Base-by-base conservation (phyloP, 805 yeast genomes). In the Blastobotrys americana region DNA sequence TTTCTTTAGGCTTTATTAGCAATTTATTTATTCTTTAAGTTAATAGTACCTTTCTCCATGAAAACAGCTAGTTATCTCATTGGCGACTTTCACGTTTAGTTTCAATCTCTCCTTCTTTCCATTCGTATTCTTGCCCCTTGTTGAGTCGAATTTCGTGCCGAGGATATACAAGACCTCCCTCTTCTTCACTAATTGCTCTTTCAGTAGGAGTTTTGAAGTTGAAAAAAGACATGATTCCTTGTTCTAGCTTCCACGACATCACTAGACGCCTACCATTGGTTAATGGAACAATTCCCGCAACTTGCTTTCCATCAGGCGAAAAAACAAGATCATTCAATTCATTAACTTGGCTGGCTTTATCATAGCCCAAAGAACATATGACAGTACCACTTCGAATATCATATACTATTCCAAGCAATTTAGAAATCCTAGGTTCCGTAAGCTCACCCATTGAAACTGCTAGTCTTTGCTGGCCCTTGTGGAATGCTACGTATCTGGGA, bases 381-480 rank as follows among this genome's bases (percentile, higher is more conserved):
- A 50, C 21, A 2, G 50, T 31, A 4, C 56, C 56, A 1, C 50
- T 45, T 6, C 56, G 44, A 3, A 54, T 38, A 37, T 54, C 56
- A 40, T 50, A 54, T 27, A 52, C 56, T 18, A 48, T 25, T 4
- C 53, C 56, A 27, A 48, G 15, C 6, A 49, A 19, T 8, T 17
- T 22, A 17, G 6, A 17, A 13, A 4, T 35, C 31, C 13, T 19
- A 13, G 13, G 38, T 22, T 3, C 19, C 28, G 10, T 37, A 33
- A n/a, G n/a, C 31, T n/a, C 15, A 17, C 19, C 36, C 31, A 37
- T 23, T 17, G 45, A 27, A 9, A 53, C 39, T 13, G 57, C 58
- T 6, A 55, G 47, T 13, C 53, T 27, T 39, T 55, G 58, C 28
- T 50, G 55, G 6, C 41, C 46, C 43, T 52, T 53, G 43, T 54